A percentile compares a stretch with the other conserved stretches of the same genome.
phyloP scores from a whole-genome alignment of 2,329 filamentous ascomycete genomes.

The Colletotrichum chrysophilum region DNA sequence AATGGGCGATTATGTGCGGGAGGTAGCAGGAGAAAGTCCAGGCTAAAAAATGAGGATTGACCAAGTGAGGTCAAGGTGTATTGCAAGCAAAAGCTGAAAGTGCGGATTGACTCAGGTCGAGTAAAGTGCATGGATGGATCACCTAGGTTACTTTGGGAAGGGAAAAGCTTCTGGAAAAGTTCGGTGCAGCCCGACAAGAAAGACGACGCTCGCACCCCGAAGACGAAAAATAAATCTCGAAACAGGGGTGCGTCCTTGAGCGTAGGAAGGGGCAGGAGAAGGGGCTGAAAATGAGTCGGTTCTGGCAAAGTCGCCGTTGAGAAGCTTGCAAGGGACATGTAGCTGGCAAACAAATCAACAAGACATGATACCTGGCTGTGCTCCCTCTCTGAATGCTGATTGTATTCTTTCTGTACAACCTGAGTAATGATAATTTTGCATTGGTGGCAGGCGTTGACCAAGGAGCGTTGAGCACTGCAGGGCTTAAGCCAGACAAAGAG shows the following conservation, averaged over 20 bases:
- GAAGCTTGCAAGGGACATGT: neutral
- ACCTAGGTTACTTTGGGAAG: neutral
- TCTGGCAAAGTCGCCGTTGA: neutral
- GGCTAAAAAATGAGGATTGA: neutral
- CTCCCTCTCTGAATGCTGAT: neutral
- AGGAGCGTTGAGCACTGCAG: neutral
- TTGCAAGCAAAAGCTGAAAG: neutral
- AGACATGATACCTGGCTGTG: neutral
- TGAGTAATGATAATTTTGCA: neutral
- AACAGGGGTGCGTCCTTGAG: slow-evolving; percentile 9
- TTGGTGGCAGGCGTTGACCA: neutral
- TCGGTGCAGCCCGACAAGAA: neutral
- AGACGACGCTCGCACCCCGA: neutral
- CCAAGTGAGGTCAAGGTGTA: neutral
- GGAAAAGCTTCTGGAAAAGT: neutral
- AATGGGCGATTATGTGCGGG: neutral
- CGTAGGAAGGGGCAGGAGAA: slow-evolving; percentile 12
- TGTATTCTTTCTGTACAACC: neutral
- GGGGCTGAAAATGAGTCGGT: neutral
- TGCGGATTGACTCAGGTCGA: neutral
- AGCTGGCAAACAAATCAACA: neutral
- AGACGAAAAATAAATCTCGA: neutral
- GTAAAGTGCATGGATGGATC: neutral
- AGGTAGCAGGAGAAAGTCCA: neutral
- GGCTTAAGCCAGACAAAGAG: neutral